phyloP scores from a whole-genome alignment of 306 rosid species.

The Mucuna pruriens region DNA sequence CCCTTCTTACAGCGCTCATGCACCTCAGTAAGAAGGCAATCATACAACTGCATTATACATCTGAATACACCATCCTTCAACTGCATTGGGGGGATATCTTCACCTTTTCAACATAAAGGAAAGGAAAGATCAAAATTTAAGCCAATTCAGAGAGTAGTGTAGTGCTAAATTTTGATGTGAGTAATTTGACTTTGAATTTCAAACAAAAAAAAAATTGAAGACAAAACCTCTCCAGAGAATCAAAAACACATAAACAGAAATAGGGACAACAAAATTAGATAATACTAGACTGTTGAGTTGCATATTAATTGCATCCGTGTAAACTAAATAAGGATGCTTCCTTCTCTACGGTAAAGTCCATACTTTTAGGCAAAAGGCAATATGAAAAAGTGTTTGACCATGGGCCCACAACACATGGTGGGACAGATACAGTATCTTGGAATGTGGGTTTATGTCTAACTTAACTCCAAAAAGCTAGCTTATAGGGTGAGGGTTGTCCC shows the following conservation, averaged over 20 bases:
- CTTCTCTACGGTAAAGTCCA: neutral
- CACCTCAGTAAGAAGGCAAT: slow-evolving; percentile 97
- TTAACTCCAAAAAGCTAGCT: too few relatives aligned
- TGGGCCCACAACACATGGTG: neutral
- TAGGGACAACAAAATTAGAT: neutral
- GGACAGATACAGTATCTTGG: neutral
- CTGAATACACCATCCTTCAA: slow-evolving; percentile 96
- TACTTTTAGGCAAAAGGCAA: neutral
- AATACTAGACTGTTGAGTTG: neutral
- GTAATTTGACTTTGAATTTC: neutral
- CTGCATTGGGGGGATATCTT: slow-evolving; percentile 99
- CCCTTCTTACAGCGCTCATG: slow-evolving; percentile 99
- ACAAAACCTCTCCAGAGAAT: neutral
- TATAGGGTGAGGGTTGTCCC: too few relatives aligned
- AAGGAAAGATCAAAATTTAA: slow-evolving; percentile 19
- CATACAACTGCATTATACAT: slow-evolving; percentile 98
- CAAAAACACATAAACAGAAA: neutral
- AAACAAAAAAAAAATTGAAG: neutral
- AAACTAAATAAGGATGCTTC: neutral
- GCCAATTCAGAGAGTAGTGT: neutral
- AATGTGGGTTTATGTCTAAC: too few relatives aligned
- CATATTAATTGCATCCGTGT: neutral
- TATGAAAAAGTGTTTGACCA: neutral
- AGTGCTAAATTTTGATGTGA: neutral
- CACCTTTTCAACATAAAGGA: slow-evolving; percentile 62